These are phyloP conservation scores for Podospora bellae-mahoneyi DNA, from an alignment of 495 filamentous ascomycete species.

Conservation along the genomic window DNA sequence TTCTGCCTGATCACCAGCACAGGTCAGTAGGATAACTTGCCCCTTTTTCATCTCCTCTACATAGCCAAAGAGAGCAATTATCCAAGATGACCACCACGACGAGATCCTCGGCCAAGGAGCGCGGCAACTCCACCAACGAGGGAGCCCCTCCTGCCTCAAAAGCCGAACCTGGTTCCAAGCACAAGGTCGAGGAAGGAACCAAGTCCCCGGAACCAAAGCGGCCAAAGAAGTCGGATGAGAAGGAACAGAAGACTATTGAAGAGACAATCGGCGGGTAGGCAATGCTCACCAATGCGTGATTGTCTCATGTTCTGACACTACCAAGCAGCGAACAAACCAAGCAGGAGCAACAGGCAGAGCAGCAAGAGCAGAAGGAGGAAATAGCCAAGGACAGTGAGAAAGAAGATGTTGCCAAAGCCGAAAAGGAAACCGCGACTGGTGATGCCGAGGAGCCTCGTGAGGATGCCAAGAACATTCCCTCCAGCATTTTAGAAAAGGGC, in stretches of 20 bases:
- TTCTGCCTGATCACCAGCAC: not conserved
- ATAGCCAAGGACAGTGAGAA: not conserved
- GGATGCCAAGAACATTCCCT: slow-evolving; percentile 47
- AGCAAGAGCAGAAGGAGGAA: slow-evolving; percentile 3
- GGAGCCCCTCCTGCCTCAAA: slow-evolving; percentile 16
- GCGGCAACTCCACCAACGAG: not conserved
- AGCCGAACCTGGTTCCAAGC: slow-evolving; percentile 25
- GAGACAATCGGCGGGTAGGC: slow-evolving; percentile 9
- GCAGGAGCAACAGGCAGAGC: not conserved
- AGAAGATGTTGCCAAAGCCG: not conserved
- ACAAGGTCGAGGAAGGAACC: slow-evolving; percentile 18
- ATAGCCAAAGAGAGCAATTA: not conserved
- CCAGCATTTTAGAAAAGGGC: slow-evolving; percentile 85
- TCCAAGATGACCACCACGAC: slow-evolving; percentile 23
- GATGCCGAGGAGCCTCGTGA: slow-evolving; percentile 25
- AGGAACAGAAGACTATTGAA: slow-evolving; percentile 13
- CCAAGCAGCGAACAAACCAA: not conserved
- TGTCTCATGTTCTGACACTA: not conserved
- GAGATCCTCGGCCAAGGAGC: slow-evolving; percentile 22
- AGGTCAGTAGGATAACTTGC: not conserved
- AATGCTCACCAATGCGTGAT: not conserved
- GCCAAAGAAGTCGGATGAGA: slow-evolving; percentile 16
- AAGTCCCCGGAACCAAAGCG: slow-evolving; percentile 20
- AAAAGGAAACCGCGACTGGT: slow-evolving; percentile 1
- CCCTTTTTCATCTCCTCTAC: not conserved